A percentile compares a stretch with the other conserved stretches of the same genome.
Conservation (phyloP, 2,329 filamentous ascomycete genomes). For the Paecilomyces niveus region DNA sequence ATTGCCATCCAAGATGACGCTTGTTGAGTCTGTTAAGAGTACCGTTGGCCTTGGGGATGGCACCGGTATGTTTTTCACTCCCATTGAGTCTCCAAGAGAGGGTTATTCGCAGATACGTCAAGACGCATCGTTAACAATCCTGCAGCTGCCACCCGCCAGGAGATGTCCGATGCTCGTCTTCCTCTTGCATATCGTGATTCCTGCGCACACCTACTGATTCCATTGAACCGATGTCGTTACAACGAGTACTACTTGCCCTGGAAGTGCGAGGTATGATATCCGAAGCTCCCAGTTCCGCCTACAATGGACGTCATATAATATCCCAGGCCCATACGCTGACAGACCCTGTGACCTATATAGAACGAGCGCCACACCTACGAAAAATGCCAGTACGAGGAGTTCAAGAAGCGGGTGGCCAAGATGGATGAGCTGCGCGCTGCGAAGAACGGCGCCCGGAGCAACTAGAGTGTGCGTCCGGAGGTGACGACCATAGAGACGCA, state of each 20-base stretch:
- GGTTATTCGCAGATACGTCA: slow-evolving; percentile 4
- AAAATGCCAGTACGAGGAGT: slow-evolving; percentile 98
- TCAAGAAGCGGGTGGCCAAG: slow-evolving; percentile 96
- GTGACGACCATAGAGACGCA: not conserved
- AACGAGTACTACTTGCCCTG: slow-evolving; percentile 92
- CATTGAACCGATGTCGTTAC: slow-evolving; percentile 87
- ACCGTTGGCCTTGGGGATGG: slow-evolving; percentile 38
- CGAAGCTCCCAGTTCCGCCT: not conserved
- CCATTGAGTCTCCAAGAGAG: slow-evolving; percentile 15
- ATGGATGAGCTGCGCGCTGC: slow-evolving; percentile 92
- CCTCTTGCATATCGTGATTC: slow-evolving; percentile 89
- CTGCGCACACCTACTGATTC: slow-evolving; percentile 90
- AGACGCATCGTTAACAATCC: slow-evolving; percentile 8
- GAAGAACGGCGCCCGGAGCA: slow-evolving; percentile 79
- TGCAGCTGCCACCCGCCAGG: slow-evolving; percentile 53
- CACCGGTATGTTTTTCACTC: slow-evolving; percentile 24
- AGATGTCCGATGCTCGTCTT: slow-evolving; percentile 86
- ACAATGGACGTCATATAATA: not conserved
- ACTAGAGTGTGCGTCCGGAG: slow-evolving; percentile 42
- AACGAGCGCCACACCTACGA: slow-evolving; percentile 96
- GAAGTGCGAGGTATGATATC: slow-evolving; percentile 80
- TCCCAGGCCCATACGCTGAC: slow-evolving; percentile 3
- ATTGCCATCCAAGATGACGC: slow-evolving; percentile 33
- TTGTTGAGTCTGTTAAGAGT: slow-evolving; percentile 42
- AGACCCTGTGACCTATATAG: slow-evolving; percentile 40